Evolutionary conservation across 805 yeast genomes (phyloP), one percentile per base, ranked within the genome.

Genomic region (Tetrapisispora phaffii): DNA sequence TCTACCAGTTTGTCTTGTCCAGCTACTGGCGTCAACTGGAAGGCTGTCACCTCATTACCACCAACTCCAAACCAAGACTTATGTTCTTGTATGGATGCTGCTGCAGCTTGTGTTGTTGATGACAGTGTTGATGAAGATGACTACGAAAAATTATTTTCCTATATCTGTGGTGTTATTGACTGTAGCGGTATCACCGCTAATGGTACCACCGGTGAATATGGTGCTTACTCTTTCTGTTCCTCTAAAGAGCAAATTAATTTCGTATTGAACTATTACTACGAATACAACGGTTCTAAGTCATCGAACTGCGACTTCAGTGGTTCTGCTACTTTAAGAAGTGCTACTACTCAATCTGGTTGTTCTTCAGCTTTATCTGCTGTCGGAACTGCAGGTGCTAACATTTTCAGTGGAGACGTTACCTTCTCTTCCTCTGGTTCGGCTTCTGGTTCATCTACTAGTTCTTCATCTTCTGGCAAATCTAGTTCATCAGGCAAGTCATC

Each of bases 151-250:
- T 67, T 84, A 53, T 84, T 72, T 67, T 63, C 73, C 32, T 65
- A 64, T 47, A 72, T 83, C 36, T 84, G 94, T 68, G 75, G 73
- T 51, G 50, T 64, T 22, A 64, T 75, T 49, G 70, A 69, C 50
- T 84, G 94, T 68, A 63, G 65, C 34, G 86, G 79, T 56, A 80
- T 84, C 52, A 60, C 63, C 42, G 74, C 72, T 35, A 73, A 82
- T 62, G 89, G 86, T 68, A 65, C 74, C 41, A 62, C 70, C 20
- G 93, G 90, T 60, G 56, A 59, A 7, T 84, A 84, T 62, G 93
- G 93, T 64, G 72, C 80, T 24, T 77, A 72, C 67, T 82, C 90
- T 16, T 80, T 74, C 79, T 84, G 93, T 65, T 69, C 77, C 19
- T 63, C 75, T 45, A 76, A 80, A 65, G 83, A 80, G 47, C 71